Base-by-base conservation (phyloP, 2,329 filamentous ascomycete genomes). In the Colletotrichum paranaense region DNA sequence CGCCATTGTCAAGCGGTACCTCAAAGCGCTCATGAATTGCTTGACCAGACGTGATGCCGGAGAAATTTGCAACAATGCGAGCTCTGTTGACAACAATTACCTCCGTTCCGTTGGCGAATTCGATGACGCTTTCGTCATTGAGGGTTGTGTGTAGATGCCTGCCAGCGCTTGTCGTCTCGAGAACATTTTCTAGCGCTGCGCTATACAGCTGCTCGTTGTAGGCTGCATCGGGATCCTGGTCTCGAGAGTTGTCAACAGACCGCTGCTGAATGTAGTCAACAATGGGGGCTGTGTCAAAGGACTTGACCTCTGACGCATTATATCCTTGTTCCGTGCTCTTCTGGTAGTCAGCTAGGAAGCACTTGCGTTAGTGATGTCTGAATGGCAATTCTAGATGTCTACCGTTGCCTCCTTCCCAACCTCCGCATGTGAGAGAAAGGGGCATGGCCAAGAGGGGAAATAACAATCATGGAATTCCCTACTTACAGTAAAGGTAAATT, bases 211-310 rank as follows among this genome's bases (percentile, higher is more conserved):
- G 70, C 12, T 64, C 38, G 30, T 76, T 76, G 35, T 76, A 76
- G 8, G 66, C 62, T 4, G 75, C 75, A 26, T 76, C 75, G 1
- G 75, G 75, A 38, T 76, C 75, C n/a, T 76, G 75, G 62, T 67
- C 56, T 12, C 52, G n/a, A 12, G 70, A 68, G 49, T 75, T 75
- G 46, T 71, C 67, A 24, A 68, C 67, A 9, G 69, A 65, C 5
- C 73, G 68, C 60, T 75, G 73, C 67, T 75, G 65, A 22, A 76
- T 14, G 59, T 68, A 66, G 24, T 73, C 63, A 55, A 32, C 42
- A 55, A 75, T 71, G 1, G 62, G 49, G 2, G 52, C 52, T 6
- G 38, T 14, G 19, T 73, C 74, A 26, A 73, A 71, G 4, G 30
- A 62, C 26, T 22, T 55, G 4, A 76, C 67, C 6, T 73, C 59